Percentiles rank a stretch among this genome's conserved stretches.
Evolutionary conservation across 331 rosid genomes (phyloP).

Genomic region (Spiraea crenata): DNA sequence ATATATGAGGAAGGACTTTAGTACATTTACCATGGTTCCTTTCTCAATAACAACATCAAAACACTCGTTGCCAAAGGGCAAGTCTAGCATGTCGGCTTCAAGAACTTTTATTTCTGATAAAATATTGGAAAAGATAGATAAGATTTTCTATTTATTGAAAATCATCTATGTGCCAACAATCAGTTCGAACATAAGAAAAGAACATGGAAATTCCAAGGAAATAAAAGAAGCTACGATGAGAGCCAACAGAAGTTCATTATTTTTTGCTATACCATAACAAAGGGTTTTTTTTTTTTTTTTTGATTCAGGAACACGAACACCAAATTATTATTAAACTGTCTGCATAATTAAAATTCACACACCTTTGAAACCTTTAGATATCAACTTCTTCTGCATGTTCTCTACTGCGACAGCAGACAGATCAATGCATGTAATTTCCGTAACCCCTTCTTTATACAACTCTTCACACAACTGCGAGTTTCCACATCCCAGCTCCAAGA

Average conservation of each 20-base stretch:
- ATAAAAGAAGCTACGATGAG: neutral
- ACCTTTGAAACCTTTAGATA: constrained; percentile 65
- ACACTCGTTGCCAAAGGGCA: constrained; percentile 72
- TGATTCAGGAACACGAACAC: neutral
- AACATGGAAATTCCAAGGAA: neutral
- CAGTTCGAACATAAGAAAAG: neutral
- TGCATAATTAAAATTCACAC: constrained; percentile 2
- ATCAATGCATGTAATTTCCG: constrained; percentile 79
- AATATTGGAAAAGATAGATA: constrained; percentile 12
- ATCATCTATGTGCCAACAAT: neutral
- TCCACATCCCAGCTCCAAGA: constrained; percentile 92
- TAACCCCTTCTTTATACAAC: constrained; percentile 67
- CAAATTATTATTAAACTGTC: too few species aligned
- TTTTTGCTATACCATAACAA: neutral
- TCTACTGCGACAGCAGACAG: constrained; percentile 74
- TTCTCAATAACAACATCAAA: constrained; percentile 95
- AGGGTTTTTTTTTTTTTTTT: too few species aligned
- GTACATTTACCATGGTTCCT: constrained; percentile 83
- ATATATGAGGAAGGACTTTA: constrained; percentile 13
- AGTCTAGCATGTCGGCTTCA: constrained; percentile 96
- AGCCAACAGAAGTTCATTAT: neutral
- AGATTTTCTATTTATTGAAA: neutral
- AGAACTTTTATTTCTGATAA: constrained; percentile 77
- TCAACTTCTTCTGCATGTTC: constrained; percentile 65
- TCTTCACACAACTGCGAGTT: constrained; percentile 80